Base-by-base conservation (phyloP, 1,139 yeast species). In the Sugiyamaella novakii region DNA sequence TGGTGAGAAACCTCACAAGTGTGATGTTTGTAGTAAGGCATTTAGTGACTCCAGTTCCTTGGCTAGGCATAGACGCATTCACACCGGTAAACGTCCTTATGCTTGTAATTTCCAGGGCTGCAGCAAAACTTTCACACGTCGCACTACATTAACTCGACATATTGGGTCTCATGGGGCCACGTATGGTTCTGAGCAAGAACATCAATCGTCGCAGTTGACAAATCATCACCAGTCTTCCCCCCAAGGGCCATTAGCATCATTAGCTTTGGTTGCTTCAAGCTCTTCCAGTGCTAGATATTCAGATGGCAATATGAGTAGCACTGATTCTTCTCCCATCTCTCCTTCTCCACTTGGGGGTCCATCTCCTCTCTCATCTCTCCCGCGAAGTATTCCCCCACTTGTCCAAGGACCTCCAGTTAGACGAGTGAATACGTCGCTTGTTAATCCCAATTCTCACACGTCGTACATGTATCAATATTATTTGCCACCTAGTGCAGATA, bases 111-210 rank as follows among this genome's bases (percentile, higher is more conserved):
- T 73, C 54, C 81, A 85, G 2, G 83, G 83, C 6, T 85, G 92
- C 64, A 63, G 74, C 37, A 84, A 84, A 65, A 73, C 81, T 54
- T 84, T 84, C 60, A 77, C 83, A 51, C 71, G 91, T 54, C 73
- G 82, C 39, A 87, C 84, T 57, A 88, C 84, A 57, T 68, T 84
- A 55, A 83, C 87, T 10, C 73, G 88, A 56, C 91, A 82, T 64
- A 70, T 77, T 53, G 70, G 84, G 51, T 81, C 81, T 46, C 88
- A 83, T 64, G 81, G 79, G 8, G 25, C 25, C n/a, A n/a, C n/a
- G n/a, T n/a, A n/a, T n/a, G n/a, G n/a, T n/a, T n/a, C n/a, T n/a
- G n/a, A n/a, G n/a, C n/a, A n/a, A n/a, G n/a, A n/a, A n/a, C n/a
- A n/a, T n/a, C n/a, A n/a, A n/a, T n/a, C n/a, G n/a, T n/a, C n/a